Evolutionary conservation across 2,329 filamentous ascomycete genomes (phyloP).

Genomic region (Aureobasidium musti): DNA sequence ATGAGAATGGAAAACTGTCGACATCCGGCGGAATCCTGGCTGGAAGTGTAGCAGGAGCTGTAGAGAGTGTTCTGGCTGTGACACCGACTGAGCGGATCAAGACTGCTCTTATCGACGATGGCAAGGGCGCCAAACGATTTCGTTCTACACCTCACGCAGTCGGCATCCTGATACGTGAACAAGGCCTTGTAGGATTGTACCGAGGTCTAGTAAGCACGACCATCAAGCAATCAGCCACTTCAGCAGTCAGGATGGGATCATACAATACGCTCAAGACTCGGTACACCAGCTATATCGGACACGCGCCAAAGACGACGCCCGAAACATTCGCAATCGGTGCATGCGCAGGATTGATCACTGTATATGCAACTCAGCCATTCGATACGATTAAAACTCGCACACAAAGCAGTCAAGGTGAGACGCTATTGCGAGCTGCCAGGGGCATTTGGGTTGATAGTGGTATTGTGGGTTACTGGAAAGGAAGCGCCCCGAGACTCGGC

Average conservation of each 20-base stretch:
- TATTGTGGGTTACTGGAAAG: conserved; percentile 87
- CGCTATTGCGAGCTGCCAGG: conserved; percentile 36
- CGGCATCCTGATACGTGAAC: conserved; percentile 41
- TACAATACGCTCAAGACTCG: conserved; percentile 52
- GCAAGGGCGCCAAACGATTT: conserved; percentile 35
- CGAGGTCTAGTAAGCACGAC: conserved; percentile 51
- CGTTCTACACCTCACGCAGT: conserved; percentile 31
- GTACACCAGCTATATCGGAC: conserved; percentile 33
- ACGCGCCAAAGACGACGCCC: conserved; percentile 35
- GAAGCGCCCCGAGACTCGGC: conserved; percentile 80
- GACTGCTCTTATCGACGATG: conserved; percentile 41
- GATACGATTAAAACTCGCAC: conserved; percentile 48
- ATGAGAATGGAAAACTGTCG: conserved; percentile 37
- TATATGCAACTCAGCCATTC: conserved; percentile 49
- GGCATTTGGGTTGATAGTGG: conserved; percentile 68
- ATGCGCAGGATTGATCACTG: conserved; percentile 41
- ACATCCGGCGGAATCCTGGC: conserved; percentile 37
- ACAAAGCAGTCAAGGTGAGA: conserved; percentile 40
- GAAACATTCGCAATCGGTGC: conserved; percentile 39
- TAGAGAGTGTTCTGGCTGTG: conserved; percentile 39
- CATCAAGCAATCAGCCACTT: conserved; percentile 53
- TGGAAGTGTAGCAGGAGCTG: conserved; percentile 38
- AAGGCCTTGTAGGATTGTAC: conserved; percentile 50
- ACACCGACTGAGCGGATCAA: conserved; percentile 41
- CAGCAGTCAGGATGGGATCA: conserved; percentile 52